Base-by-base conservation (phyloP, 306 rosid genomes). In the Prunus mongolica region DNA sequence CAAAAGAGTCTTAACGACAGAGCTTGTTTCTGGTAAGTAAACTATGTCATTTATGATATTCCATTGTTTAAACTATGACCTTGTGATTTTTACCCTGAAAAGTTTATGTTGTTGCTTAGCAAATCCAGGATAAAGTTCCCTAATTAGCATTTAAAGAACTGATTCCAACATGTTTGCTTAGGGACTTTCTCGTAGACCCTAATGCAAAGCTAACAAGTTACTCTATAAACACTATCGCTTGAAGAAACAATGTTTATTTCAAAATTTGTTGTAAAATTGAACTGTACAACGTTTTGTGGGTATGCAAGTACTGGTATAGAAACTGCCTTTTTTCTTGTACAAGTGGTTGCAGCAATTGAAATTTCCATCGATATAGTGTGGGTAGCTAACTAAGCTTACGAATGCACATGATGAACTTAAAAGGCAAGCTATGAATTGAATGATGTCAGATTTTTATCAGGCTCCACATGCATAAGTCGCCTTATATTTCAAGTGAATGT, bases 1-100 rank as follows among this genome's bases (percentile, higher is more conserved):
- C 72, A 88, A 75, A 88, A 90, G 89, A 87, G 90, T 95, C 71
- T 81, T 95, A 73, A 88, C 97, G 75, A 83, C 97, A 0, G 98
- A 95, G 82, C 89, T 95, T 80, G 87, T 92, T 88, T 63, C 79
- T 41, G 98, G 98, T 86, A 86, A 78, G 79, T 67, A 60, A 38
- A 63, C 45, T 57, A n/a, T 58, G 49, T 54, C 72, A 30, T 85
- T 71, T 82, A 20, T 75, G 27, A 18, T 70, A 47, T 67, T 78
- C 68, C 65, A 12, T 56, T 81, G 57, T 78, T 77, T 70, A 52
- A 62, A 16, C 28, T 46, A 72, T 71, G 78, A 25, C 46, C 2
- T 73, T 62, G 41, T 74, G 69, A 72, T 69, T 61, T 54, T 62
- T 27, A 14, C 30, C 2, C 8, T 5, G 44, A 62, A 62, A 62